Evolutionary conservation across 2,329 filamentous ascomycete species (phyloP).

Genomic region (Sarocladium oryzae): DNA sequence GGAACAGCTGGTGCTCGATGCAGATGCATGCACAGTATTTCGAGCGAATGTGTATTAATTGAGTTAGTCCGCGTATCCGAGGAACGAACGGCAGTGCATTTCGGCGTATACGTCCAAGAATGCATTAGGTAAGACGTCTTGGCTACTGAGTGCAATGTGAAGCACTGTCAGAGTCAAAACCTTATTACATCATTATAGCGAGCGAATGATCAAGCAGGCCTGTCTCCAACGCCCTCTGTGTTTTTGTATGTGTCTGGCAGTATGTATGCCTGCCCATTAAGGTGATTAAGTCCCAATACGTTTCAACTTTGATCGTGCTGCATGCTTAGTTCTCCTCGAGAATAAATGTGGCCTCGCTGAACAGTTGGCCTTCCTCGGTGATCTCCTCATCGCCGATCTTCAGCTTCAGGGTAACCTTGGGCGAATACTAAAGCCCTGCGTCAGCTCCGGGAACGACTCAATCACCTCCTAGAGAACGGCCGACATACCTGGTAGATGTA

Average conservation of each 20-base stretch:
- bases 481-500: slow-evolving; percentile 93
- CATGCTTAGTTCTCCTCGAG: slow-evolving; percentile 40
- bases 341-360: slow-evolving; percentile 95
- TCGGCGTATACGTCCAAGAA: not conserved
- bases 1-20: too few species aligned
- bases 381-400: slow-evolving; percentile 77
- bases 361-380: slow-evolving; percentile 70
- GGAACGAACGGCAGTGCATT: not conserved
- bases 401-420: slow-evolving; percentile 68
- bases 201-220: slow-evolving; percentile 1
- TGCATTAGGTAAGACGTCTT: not conserved
- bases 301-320: not conserved
- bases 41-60: not conserved
- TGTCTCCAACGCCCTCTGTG: not conserved
- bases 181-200: not conserved
- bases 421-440: slow-evolving; percentile 54
- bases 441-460: too few species aligned
- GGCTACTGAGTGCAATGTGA: not conserved
- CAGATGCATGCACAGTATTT: not conserved
- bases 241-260: not conserved
- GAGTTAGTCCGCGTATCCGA: not conserved
- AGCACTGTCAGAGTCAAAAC: not conserved
- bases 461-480: too few species aligned
- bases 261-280: not conserved
- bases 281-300: slow-evolving; percentile 2